Evolutionary conservation across 2,329 filamentous ascomycete genomes (phyloP), one percentile per base, ranked within the genome.

Genomic region (Talaromyces sp.): DNA sequence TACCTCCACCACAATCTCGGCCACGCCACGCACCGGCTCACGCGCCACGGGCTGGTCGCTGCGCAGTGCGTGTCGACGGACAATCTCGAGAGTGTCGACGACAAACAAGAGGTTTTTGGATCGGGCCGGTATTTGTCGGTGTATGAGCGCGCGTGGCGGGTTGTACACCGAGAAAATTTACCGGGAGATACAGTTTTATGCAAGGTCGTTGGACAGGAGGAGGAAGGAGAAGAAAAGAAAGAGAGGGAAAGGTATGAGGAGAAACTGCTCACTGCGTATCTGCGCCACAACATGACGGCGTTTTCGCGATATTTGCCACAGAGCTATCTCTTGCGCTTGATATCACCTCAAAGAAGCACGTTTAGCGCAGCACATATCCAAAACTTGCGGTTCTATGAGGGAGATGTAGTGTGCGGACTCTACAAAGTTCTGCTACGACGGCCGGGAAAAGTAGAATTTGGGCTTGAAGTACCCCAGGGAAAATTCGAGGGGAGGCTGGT

Each of bases 221-320:
- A 26, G 5, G 26, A 26, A 3, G 26, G 5, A 26, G 26, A 26
- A 26, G 12, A 35, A 17, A 5, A 35, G 17, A 3, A 35, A 35
- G 32, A 35, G 5, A 17, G 14, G 3, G 1, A 35, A 17, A 4
- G 27, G 19, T 54, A 54, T 19, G 54, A 62, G 0, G 64, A 68
- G 1, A n/a, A 61, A 14, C 61, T 74, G 5, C 67, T 74, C 51
- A 69, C 64, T 17, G 59, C 63, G 1, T 67, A 74, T 8, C 57
- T 73, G 12, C 70, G 72, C 5, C 69, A 70, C 43, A 75, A 73
- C 41, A 73, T 75, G 69, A 62, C 54, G 3, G 62, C 61, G 0
- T 75, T 75, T 46, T 60, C 69, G n/a, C 66, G 63, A 17, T 61
- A 54, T 14, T 68, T 73, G 38, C 73, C 73, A 9, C 70, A 74